Percentiles rank a stretch among this genome's conserved stretches.
These are phyloP conservation scores for Saposhnikovia divaricata DNA, from an alignment of 129 eudicot species.

Conservation along the genomic window DNA sequence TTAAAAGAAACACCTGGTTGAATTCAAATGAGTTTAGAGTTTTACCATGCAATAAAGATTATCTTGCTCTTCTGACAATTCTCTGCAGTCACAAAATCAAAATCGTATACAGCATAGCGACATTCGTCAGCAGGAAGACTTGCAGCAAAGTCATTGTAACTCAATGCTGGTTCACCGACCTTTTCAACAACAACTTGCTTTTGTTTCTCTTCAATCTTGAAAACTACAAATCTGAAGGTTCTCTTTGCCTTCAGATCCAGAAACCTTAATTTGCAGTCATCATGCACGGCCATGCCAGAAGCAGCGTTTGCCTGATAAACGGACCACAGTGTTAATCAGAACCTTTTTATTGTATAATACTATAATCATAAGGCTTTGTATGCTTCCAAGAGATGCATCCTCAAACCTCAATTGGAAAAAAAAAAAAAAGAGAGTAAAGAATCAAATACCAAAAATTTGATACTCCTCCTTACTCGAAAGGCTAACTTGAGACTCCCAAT, in stretches of 20 bases:
- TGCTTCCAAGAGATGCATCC: not conserved
- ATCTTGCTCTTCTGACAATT: conserved; percentile 61
- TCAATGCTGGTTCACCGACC: conserved; percentile 29
- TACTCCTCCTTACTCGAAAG: too few relatives aligned
- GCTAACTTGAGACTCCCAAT: too few relatives aligned
- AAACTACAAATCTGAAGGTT: conserved; percentile 5
- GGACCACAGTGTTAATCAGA: too few relatives aligned
- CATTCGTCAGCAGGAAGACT: conserved; percentile 61
- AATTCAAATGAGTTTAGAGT: not conserved
- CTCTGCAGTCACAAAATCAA: conserved; percentile 58
- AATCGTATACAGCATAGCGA: conserved; percentile 59
- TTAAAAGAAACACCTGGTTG: not conserved
- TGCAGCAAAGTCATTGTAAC: conserved; percentile 53
- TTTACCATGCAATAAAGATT: conserved; percentile 66
- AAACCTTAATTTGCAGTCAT: conserved; percentile 63
- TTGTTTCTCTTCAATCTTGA: conserved; percentile 10
- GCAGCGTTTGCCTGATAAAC: conserved; percentile 5
- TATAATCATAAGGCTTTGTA: too few relatives aligned
- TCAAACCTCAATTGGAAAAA: not conserved
- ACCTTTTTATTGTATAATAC: too few relatives aligned
- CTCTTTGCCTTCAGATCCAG: conserved; percentile 33
- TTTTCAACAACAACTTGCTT: conserved; percentile 9
- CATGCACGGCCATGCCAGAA: conserved; percentile 77
- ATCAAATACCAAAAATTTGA: too few relatives aligned
- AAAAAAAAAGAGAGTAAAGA: not conserved